Evolutionary conservation across 2,329 filamentous ascomycete species (phyloP), one percentile per base, ranked within the genome.

Genomic region (Epichloe sp.): DNA sequence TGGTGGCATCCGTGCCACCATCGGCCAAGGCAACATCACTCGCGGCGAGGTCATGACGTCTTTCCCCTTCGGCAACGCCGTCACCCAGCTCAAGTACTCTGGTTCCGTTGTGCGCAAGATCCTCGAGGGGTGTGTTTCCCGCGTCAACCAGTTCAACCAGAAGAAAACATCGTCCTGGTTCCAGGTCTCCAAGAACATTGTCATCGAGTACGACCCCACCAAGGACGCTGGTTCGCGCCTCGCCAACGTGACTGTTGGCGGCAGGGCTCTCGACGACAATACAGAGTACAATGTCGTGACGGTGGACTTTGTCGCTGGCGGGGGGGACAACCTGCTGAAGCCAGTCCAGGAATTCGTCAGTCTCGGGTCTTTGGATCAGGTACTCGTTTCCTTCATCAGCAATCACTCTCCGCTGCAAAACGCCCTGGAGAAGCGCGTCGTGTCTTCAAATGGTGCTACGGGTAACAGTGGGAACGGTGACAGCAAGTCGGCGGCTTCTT

Each of bases 61-160:
- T 0, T 85, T 85, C 64, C 81, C 81, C 40, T 85, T 85, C 55
- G 77, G 78, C 50, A 85, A 85, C 63, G 70, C 79, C 44, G 70
- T 85, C 19, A 79, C 82, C 8, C 77, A 83, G 58, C 63, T 83
- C 15, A 65, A 61, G 0, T 70, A 77, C 54, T 67, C 67, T 0
- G 81, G 81, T 17, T 65, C 72, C 8, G 70, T 76, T 43, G 60
- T 85, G 4, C 78, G 76, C 72, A 67, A 72, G 42, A 68, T 78
- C 5, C 68, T 85, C 35, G 79, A 84, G 59, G 81, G 80, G 4
- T 71, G 77, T 52, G 71, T 83, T 3, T 72, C 74, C 4, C 66
- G 65, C 23, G 63, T 78, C 42, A 83, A 76, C 65, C 70, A 78
- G 56, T 71, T 70, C 58, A 82, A 79, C 60, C 63, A 71, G 8